These are phyloP conservation scores for Cornus controversa DNA, from an alignment of 148 eudicot species.

Conservation along the genomic window DNA sequence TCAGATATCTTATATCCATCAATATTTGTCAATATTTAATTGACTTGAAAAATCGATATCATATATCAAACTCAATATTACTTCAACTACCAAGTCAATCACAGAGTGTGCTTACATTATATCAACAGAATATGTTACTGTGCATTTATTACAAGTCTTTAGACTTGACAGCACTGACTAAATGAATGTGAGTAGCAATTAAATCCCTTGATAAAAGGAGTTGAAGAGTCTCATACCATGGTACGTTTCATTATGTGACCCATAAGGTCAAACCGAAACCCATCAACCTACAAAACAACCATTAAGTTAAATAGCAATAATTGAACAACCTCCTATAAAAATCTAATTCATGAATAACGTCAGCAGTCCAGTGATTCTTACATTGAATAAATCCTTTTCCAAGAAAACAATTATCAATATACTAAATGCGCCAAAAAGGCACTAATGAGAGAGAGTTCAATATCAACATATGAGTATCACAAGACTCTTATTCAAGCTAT, in stretches of 20 bases:
- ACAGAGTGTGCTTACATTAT: no score
- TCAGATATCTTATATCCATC: no score
- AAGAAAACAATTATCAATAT: neutral
- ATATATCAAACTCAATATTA: no score
- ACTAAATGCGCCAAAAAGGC: neutral
- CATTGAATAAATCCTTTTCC: neutral
- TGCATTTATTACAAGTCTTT: no score
- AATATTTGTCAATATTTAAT: no score
- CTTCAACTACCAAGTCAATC: no score
- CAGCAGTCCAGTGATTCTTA: neutral
- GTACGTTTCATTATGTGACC: constrained; percentile 95
- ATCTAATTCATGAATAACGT: neutral
- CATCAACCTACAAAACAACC: constrained; percentile 79
- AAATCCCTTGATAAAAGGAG: neutral
- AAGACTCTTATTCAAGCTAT: neutral
- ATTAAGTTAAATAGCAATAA: constrained; percentile 1
- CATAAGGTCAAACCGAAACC: constrained; percentile 98
- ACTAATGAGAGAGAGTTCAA: neutral
- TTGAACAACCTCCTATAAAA: neutral
- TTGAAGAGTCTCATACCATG: constrained; percentile 56
- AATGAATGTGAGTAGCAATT: neutral
- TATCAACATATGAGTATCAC: neutral
- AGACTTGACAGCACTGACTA: neutral
- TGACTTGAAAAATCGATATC: no score
- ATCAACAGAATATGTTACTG: no score